Evolutionary conservation across 345 rosid species (phyloP), one percentile per base, ranked within the genome.

Genomic region (Acer negundo): DNA sequence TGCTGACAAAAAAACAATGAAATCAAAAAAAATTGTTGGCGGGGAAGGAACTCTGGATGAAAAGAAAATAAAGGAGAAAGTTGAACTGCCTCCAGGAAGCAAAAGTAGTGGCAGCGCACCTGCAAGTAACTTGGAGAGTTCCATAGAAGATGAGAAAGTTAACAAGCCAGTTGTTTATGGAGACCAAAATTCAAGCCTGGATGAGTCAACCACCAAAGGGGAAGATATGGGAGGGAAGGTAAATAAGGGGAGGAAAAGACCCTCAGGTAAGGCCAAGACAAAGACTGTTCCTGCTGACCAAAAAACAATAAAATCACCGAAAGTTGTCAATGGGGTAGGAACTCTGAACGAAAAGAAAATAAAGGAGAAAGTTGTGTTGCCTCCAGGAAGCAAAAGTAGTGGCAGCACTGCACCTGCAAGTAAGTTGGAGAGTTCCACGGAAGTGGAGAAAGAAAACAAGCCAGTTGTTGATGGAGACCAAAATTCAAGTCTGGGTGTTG

Each of bases 361-460:
- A 73, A 79, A 81, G 72, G 63, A 76, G 72, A 78, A 79, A 49
- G 66, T 16, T 53, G 73, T 71, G 68, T 76, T 62, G 7, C 59
- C 3, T 70, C 31, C 53, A 63, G 64, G 31, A 13, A 81, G 69
- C 55, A 77, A 78, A 67, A 64, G 63, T 13, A 79, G 75, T 12
- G 22, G 72, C 67, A 73, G 22, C 62, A 56, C n/a, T 28, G 72
- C n/a, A 51, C 62, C 80, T 58, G 67, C 63, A 12, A 79, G 40
- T 68, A 78, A 69, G 46, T 19, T 77, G 44, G 62, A 23, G 47
- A 42, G 67, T 44, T 78, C 82, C 56, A 28, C 69, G 75, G 85
- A 82, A 40, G 75, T 11, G 26, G 87, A 77, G 69, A 79, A 84
- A 67, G 94, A 91, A 84, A 86, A 86, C 47, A 67, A 20, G 51